A percentile compares a stretch with the other conserved stretches of the same genome.
Conservation (phyloP, 1,284 basidiomycete genomes). For the Pterula multifida region DNA sequence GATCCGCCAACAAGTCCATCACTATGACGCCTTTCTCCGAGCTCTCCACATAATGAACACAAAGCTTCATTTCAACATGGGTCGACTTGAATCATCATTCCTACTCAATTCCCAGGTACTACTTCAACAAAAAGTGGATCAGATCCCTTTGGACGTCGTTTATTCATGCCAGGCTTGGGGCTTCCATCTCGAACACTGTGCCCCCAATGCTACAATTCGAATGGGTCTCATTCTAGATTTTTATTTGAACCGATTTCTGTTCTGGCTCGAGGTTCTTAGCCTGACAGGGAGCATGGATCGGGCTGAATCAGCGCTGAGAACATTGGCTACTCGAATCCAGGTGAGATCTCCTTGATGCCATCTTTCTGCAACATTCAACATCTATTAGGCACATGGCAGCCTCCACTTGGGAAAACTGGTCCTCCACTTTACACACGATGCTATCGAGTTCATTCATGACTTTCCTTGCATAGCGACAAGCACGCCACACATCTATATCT, state of each 20-base stretch:
- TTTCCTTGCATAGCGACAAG: not conserved
- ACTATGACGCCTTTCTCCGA: not conserved
- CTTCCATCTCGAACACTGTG: not conserved
- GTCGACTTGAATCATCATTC: not conserved
- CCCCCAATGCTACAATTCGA: not conserved
- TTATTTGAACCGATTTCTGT: not conserved
- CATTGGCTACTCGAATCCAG: not conserved
- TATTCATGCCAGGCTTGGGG: not conserved
- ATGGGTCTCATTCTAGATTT: not conserved
- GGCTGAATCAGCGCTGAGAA: not conserved
- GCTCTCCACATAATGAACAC: not conserved
- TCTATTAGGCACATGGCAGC: not conserved
- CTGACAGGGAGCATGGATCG: too few species aligned
- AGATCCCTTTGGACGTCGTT: not conserved
- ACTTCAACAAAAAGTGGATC: not conserved
- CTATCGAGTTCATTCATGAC: not conserved
- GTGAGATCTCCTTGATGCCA: not conserved
- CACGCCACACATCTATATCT: not conserved
- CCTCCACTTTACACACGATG: not conserved
- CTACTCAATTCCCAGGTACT: not conserved
- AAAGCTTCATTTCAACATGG: not conserved
- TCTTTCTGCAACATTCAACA: not conserved
- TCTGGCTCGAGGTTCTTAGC: not conserved
- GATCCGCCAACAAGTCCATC: not conserved
- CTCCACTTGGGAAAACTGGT: not conserved